phyloP scores from a whole-genome alignment of 345 rosid genomes.

The Fremontodendron californicum region DNA sequence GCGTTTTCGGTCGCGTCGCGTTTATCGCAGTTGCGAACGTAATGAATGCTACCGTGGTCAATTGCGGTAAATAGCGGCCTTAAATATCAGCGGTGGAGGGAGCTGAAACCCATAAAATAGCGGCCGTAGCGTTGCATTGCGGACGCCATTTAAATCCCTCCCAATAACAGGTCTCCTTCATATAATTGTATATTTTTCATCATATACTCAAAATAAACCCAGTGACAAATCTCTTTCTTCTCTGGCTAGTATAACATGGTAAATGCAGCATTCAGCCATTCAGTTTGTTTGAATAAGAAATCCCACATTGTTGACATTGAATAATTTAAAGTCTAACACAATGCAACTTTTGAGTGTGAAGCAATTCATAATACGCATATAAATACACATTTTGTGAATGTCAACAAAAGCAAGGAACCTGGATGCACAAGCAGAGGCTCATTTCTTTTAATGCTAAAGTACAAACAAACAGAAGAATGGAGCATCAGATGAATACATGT shows the following conservation, averaged over 20 bases:
- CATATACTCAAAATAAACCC: not conserved
- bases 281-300: not conserved
- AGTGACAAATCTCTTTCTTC: not conserved
- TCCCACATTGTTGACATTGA: not conserved
- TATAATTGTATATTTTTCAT: not conserved
- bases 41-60: no score
- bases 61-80: no score
- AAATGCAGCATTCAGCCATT: not conserved
- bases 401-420: not conserved
- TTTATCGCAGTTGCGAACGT: no score
- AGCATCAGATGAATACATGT: slow-evolving; percentile 3
- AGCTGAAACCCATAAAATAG: no score
- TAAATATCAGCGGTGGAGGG: no score
- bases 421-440: not conserved
- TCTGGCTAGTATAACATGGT: not conserved
- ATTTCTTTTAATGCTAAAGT: not conserved
- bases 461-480: not conserved
- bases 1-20: no score
- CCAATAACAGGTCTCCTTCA: not conserved
- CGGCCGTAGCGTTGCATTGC: no score
- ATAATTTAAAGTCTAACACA: not conserved
- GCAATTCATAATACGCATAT: not conserved
- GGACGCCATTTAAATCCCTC: no score
- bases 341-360: not conserved
- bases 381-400: not conserved